A percentile compares a stretch with the other conserved stretches of the same genome.
phyloP scores from a whole-genome alignment of 768 basidiomycete genomes.

The Galerina sulciceps region DNA sequence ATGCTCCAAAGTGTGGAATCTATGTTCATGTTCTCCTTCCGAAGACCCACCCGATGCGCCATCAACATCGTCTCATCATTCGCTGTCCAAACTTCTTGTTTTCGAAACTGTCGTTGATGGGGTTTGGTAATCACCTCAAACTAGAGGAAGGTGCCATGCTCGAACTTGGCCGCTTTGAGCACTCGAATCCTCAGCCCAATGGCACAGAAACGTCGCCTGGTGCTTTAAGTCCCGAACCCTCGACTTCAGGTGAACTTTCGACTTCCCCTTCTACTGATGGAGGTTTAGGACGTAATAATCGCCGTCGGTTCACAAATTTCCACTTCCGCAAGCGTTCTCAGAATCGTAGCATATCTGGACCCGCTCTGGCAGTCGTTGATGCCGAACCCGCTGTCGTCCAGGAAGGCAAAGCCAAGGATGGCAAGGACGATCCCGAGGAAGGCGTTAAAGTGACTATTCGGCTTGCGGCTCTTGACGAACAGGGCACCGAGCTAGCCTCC shows the following conservation, averaged over 20 bases:
- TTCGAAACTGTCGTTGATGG: conserved; percentile 75
- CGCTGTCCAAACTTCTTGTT: conserved; percentile 53
- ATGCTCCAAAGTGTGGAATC: conserved; percentile 83
- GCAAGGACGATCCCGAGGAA: conserved; percentile 54
- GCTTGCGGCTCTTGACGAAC: conserved; percentile 80
- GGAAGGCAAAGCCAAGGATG: conserved; percentile 41
- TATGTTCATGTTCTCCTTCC: conserved; percentile 77
- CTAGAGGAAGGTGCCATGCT: conserved; percentile 80
- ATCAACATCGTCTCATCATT: conserved; percentile 33
- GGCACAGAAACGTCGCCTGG: conserved; percentile 17
- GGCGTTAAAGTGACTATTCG: conserved; percentile 82
- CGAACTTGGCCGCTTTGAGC: conserved; percentile 79
- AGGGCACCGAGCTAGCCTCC: conserved; percentile 66
- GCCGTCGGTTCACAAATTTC: conserved; percentile 69
- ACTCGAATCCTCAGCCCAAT: conserved; percentile 28
- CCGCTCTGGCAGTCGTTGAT: conserved; percentile 80
- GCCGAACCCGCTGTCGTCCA: conserved; percentile 49
- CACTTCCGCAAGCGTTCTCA: conserved; percentile 65
- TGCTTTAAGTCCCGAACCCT: conserved; percentile 10
- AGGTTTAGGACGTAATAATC: conserved; percentile 6
- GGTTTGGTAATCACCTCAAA: conserved; percentile 76
- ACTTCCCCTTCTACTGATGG: conserved; percentile 6
- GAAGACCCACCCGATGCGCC: conserved; percentile 61
- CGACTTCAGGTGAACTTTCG: conserved; percentile 13
- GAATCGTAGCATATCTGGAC: conserved; percentile 65